These are phyloP conservation scores for Mycogone perniciosa DNA, from an alignment of 2,329 filamentous ascomycete species.

Conservation along the genomic window DNA sequence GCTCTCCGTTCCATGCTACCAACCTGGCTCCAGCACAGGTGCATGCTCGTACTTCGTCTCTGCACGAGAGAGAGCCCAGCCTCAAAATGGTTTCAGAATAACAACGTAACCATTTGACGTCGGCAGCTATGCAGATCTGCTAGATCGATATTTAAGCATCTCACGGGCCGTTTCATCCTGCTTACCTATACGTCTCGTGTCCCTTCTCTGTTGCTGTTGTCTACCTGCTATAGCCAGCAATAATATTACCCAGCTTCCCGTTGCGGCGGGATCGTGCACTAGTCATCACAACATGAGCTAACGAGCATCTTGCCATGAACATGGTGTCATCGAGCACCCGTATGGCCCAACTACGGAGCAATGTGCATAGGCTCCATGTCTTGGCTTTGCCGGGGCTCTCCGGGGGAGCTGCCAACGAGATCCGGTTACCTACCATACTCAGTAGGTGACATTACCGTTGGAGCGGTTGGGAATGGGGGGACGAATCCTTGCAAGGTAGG, in stretches of 20 bases:
- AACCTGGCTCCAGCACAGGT: no score
- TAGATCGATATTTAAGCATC: no score
- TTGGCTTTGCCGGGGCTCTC: conserved; percentile 9
- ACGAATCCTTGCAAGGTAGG: not conserved
- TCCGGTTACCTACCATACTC: conserved; percentile 7
- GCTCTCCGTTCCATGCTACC: no score
- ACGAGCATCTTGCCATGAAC: not conserved
- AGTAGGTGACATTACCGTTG: conserved; percentile 13
- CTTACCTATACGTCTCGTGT: not conserved
- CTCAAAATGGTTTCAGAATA: no score
- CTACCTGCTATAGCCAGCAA: no score
- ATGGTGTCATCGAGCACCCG: not conserved
- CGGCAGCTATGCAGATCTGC: no score
- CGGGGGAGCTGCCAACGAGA: not conserved
- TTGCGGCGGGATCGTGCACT: conserved; percentile 13
- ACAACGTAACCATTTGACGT: no score
- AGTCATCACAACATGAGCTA: conserved; percentile 11
- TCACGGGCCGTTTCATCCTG: no score
- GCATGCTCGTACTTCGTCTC: no score
- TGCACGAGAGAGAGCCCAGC: no score
- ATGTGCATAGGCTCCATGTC: not conserved
- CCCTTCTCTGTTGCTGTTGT: not conserved
- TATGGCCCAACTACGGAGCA: conserved; percentile 2
- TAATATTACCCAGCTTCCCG: conserved; percentile 11
- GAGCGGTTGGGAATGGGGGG: conserved; percentile 4